Base-by-base conservation (phyloP, 768 basidiomycete species). In the Suillus subluteus region DNA sequence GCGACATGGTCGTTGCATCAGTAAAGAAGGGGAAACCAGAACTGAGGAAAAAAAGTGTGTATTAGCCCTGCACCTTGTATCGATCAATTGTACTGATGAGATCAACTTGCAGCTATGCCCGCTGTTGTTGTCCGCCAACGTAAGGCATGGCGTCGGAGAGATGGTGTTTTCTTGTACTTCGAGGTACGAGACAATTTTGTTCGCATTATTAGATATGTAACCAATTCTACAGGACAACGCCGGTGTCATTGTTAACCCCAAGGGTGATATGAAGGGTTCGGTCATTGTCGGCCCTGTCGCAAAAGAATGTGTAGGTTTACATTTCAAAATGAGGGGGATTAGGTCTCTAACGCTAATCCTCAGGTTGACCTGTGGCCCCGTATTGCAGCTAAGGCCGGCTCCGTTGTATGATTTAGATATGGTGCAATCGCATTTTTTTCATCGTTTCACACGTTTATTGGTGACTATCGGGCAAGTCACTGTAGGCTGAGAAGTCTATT, bases 21-120 rank as follows among this genome's bases (percentile, higher is more conserved):
- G 98, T 99, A 76, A 99, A 99, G 89, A 99, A 99, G 87, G 98
- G 98, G 80, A 99, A 99, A 85, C 98, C 98, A 43, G 98, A 99
- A 82, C 82, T 99, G 78, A 90, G 98, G 82, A 99, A 99, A 87
- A 99, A 99, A 87, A 97, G 95, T 97, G 79, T 75, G 95, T 86
- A 54, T 64, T 21, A 13, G 35, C 16, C 32, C 37, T 38, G 40
- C 8, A 61, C 38, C 37, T 58, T 41, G 46, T 13, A 2, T 65
- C 13, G 21, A 52, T 5, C 1, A 3, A 30, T 13, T 7, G 35
- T 66, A 13, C 44, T 76, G 52, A 75, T 37, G n/a, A 23, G 18
- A 30, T 23, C 18, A 21, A 43, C 11, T 26, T 69, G 30, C 71
- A 97, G 97, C 97, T 64, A 96, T 98, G 95, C 98, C 96, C 74